phyloP scores from a whole-genome alignment of 768 basidiomycete genomes.

The Sporobolomyces pararoseus region DNA sequence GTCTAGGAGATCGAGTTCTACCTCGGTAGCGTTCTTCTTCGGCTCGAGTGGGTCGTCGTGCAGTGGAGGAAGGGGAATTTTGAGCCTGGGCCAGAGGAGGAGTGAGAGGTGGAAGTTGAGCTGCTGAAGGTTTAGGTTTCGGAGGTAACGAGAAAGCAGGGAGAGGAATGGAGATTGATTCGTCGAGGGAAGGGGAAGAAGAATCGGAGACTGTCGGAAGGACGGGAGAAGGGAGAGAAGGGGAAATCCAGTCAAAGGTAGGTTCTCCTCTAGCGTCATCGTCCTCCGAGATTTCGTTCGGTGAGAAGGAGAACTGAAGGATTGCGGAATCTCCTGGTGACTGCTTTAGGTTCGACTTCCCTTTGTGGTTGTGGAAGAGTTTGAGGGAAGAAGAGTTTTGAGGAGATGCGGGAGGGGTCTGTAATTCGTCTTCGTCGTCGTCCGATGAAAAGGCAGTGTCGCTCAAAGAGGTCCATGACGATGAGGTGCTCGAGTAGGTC shows the following conservation, averaged over 20 bases:
- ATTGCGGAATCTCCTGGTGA: no score
- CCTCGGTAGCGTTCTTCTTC: constrained; percentile 11
- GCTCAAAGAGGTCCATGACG: background rate
- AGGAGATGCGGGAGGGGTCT: constrained; percentile 12
- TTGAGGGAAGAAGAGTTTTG: background rate
- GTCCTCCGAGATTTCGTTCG: background rate
- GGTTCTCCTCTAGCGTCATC: background rate
- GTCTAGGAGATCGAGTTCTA: constrained; percentile 5
- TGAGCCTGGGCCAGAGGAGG: no score
- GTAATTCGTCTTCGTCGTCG: background rate
- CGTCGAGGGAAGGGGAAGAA: constrained; percentile 15
- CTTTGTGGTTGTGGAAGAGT: background rate
- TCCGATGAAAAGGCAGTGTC: background rate
- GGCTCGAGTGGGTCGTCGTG: background rate
- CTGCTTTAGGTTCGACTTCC: background rate
- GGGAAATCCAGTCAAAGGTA: constrained; percentile 2
- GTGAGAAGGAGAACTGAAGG: background rate
- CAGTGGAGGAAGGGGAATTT: no score
- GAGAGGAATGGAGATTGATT: constrained; percentile 3
- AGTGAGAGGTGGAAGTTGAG: no score
- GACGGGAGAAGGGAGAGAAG: background rate
- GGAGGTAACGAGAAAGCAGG: no score
- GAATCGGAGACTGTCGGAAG: background rate
- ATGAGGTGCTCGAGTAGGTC: background rate
- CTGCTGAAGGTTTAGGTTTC: background rate